Conservation (phyloP, 164 flowering plant genomes). For the Magnolia officinalis region DNA sequence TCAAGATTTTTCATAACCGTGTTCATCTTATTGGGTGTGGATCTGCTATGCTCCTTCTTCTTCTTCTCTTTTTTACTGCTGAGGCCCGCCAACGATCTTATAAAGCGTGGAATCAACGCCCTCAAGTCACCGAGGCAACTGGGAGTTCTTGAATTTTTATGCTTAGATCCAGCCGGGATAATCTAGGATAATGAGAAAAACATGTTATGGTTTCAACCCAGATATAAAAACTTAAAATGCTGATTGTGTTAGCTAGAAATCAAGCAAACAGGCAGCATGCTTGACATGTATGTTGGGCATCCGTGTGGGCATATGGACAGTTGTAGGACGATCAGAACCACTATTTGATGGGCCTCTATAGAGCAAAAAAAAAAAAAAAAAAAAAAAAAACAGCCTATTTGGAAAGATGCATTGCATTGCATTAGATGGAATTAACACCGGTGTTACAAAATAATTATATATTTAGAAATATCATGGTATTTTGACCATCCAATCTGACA, state of each 20-base stretch:
- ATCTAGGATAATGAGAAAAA: neutral
- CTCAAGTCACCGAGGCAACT: slow-evolving; percentile 28
- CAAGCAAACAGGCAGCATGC: too few species aligned
- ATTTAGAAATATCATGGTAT: too few species aligned
- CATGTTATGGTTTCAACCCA: neutral
- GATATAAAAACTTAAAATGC: too few species aligned
- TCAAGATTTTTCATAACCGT: slow-evolving; percentile 23
- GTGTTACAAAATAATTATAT: too few species aligned
- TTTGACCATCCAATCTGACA: too few species aligned
- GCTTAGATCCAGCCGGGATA: neutral
- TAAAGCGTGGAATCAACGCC: slow-evolving; percentile 23
- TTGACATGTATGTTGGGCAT: neutral
- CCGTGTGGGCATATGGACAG: neutral
- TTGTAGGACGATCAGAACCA: neutral
- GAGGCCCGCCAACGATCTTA: slow-evolving; percentile 12
- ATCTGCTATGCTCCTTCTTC: slow-evolving; percentile 20
- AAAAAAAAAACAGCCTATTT: neutral
- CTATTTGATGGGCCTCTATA: neutral
- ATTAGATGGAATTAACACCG: too few species aligned
- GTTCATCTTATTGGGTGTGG: slow-evolving; percentile 20
- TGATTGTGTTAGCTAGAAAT: too few species aligned
- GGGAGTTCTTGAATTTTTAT: slow-evolving; percentile 14
- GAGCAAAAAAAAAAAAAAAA: too few species aligned
- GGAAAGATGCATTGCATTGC: too few species aligned
- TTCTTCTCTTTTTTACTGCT: slow-evolving; percentile 21